Evolutionary conservation across 345 rosid genomes (phyloP), one percentile per base, ranked within the genome.

Genomic region (Populus deltoides): DNA sequence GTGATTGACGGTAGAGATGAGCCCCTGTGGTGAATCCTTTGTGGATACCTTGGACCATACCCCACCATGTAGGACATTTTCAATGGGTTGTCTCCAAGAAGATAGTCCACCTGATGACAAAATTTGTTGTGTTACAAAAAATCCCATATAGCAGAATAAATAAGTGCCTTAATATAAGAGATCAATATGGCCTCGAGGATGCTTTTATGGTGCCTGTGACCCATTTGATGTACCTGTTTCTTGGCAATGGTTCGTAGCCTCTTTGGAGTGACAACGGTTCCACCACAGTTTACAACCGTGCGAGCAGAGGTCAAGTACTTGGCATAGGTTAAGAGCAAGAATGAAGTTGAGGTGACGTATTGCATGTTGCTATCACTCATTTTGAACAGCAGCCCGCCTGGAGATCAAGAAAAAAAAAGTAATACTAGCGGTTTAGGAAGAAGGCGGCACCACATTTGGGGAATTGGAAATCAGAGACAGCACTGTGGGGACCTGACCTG

Each of bases 341-440:
- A 89, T 17, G 92, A 80, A 39, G 89, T 80, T 25, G 92, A 87
- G 49, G 92, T 89, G 75, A 87, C 92, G 70, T 89, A 89, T 63
- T 89, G 92, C 87, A 87, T 83, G 80, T 89, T 89, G 47, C 83
- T 85, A 13, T 87, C 89, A 68, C 84, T 85, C 89, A 85, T 76
- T 72, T 87, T 89, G 85, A 84, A 87, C 47, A 87, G 77, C 27
- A 89, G 84, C 12, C 83, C 86, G 65, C 85, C 85, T 82, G 72
- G 41, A 17, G 6, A 43, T 17, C 27, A 72, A 22, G 8, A 51
- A 29, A 25, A 39, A 15, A 73, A 73, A 67, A 13, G n/a, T n/a
- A 55, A 43, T 35, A 67, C 59, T 71, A 76, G 66, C 79, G 66
- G 59, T 65, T 75, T 18, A 63, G 33, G 24, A 49, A 18, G 5